These are phyloP conservation scores for Primulina eburnea DNA, from an alignment of 257 asterid species.

Conservation along the genomic window DNA sequence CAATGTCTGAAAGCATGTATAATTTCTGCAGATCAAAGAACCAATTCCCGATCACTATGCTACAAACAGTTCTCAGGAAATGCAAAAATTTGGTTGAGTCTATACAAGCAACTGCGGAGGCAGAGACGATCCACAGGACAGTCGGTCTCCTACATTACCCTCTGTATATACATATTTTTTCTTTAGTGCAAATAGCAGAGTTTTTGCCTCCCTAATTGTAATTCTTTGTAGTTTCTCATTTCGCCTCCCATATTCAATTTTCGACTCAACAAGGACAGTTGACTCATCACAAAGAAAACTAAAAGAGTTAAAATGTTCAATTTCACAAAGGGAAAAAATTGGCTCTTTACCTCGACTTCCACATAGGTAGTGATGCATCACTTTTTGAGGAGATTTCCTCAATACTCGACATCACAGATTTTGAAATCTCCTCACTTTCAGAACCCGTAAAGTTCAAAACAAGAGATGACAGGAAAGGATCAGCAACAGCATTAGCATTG, in stretches of 20 bases:
- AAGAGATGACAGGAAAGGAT: constrained; percentile 69
- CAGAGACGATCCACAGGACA: neutral
- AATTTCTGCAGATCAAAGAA: neutral
- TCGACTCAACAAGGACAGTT: constrained; percentile 1
- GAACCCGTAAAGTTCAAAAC: constrained; percentile 51
- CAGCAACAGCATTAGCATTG: constrained; percentile 34
- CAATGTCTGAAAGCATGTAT: neutral
- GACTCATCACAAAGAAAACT: neutral
- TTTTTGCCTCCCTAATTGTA: neutral
- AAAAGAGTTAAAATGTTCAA: neutral
- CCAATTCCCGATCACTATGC: neutral
- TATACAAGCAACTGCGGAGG: neutral
- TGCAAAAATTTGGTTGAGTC: neutral
- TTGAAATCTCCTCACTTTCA: constrained; percentile 69
- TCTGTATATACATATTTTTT: neutral
- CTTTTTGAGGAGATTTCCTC: constrained; percentile 51
- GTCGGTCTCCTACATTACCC: neutral
- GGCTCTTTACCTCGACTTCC: constrained; percentile 66
- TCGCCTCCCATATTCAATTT: neutral
- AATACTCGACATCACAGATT: constrained; percentile 55
- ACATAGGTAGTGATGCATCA: constrained; percentile 38
- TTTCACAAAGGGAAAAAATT: constrained; percentile 4
- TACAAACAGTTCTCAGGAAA: neutral
- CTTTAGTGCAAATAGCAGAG: neutral
- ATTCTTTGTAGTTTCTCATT: neutral